Evolutionary conservation across 345 rosid species (phyloP).

Genomic region (Conringia planisiliqua): DNA sequence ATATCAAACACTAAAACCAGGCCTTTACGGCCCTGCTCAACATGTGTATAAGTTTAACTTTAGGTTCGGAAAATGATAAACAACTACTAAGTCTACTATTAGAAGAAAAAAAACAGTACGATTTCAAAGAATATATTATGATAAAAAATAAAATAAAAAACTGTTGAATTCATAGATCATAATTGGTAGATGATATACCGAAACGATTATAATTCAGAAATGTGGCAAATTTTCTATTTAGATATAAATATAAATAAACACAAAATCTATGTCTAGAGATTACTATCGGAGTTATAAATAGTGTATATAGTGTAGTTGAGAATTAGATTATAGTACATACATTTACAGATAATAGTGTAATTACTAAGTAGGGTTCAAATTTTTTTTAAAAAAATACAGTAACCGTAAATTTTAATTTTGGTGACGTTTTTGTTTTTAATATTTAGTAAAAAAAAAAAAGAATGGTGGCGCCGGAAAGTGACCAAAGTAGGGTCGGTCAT

Average conservation of each 20-base stretch:
- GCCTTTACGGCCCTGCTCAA: not conserved
- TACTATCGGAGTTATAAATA: too few relatives aligned
- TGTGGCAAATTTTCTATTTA: too few relatives aligned
- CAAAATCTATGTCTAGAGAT: too few relatives aligned
- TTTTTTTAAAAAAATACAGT: not conserved
- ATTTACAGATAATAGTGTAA: too few relatives aligned
- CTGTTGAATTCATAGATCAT: not conserved
- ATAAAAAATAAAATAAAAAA: too few relatives aligned
- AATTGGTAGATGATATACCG: not conserved
- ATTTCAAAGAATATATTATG: too few relatives aligned
- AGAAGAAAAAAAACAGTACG: too few relatives aligned
- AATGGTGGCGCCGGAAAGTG: constrained; percentile 22
- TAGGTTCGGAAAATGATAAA: not conserved
- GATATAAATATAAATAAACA: too few relatives aligned
- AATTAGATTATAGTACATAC: too few relatives aligned
- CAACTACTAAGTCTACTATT: too few relatives aligned
- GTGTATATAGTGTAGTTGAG: too few relatives aligned
- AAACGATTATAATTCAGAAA: not conserved
- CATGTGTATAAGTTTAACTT: not conserved
- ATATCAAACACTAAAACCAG: not conserved
- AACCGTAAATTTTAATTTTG: not conserved
- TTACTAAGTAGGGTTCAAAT: too few relatives aligned
- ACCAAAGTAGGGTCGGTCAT: constrained; percentile 1
- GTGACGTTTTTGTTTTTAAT: not conserved
- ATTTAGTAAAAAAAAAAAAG: not conserved